These are phyloP conservation scores for Scenedesmus sp. DNA, from an alignment of 163 green algal genomes.

Conservation along the genomic window DNA sequence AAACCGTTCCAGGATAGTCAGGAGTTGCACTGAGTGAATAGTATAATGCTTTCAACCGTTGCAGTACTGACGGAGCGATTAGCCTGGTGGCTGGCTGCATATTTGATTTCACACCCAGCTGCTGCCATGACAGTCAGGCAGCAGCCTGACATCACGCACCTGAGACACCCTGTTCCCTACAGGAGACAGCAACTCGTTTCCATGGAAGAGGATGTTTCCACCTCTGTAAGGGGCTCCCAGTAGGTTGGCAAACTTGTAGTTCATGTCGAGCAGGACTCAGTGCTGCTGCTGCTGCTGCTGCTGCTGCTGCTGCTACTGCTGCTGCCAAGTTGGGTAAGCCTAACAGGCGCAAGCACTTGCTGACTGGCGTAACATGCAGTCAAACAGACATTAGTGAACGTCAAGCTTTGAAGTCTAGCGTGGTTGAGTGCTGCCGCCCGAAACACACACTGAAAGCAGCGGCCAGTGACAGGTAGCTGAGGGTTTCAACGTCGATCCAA, in stretches of 20 bases:
- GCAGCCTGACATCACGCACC: slow-evolving; percentile 53
- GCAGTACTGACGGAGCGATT: neutral
- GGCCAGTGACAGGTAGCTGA: neutral
- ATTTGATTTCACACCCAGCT: neutral
- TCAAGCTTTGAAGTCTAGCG: neutral
- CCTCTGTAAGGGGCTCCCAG: slow-evolving; percentile 96
- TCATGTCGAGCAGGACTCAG: slow-evolving; percentile 74
- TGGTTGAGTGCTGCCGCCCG: neutral
- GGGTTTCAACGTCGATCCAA: no score
- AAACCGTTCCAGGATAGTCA: neutral
- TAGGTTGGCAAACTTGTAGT: slow-evolving; percentile 93
- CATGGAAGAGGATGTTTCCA: slow-evolving; percentile 90
- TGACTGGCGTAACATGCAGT: no score
- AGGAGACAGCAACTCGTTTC: slow-evolving; percentile 86
- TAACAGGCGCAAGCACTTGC: neutral
- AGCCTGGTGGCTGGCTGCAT: neutral
- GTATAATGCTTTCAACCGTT: neutral
- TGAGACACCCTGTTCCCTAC: slow-evolving; percentile 93
- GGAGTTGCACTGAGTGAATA: neutral
- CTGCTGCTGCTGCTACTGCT: neutral
- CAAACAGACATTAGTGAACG: neutral
- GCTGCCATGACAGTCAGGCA: neutral
- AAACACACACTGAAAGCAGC: neutral
- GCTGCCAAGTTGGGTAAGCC: neutral
- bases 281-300: slow-evolving; percentile 12